Evolutionary conservation across 306 rosid genomes (phyloP).

Genomic region (Neltuma alba): DNA sequence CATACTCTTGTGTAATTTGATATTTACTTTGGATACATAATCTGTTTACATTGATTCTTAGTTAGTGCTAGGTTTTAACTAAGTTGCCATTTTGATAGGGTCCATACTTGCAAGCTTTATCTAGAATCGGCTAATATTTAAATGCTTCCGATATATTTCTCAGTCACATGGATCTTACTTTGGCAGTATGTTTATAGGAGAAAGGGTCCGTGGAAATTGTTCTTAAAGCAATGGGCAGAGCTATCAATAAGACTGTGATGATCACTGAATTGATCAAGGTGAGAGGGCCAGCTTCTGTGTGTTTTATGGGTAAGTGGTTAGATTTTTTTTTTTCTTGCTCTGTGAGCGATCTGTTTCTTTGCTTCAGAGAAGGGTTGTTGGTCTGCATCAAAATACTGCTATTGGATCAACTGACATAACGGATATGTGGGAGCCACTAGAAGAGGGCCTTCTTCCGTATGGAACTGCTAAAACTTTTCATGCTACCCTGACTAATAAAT

Average conservation of each 20-base stretch:
- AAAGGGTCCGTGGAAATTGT: constrained; percentile 72
- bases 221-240: constrained; percentile 95
- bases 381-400: constrained; percentile 77
- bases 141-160: background rate
- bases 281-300: constrained; percentile 29
- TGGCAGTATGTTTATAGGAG: constrained; percentile 54
- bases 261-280: constrained; percentile 90
- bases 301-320: background rate
- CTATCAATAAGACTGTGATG: constrained; percentile 91
- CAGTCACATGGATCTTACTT: background rate
- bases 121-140: background rate
- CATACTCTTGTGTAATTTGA: background rate
- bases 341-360: constrained; percentile 17
- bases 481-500: constrained; percentile 7
- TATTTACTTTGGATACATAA: background rate
- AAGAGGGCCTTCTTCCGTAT: constrained; percentile 94
- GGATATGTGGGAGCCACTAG: constrained; percentile 89
- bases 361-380: constrained; percentile 83
- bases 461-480: constrained; percentile 34
- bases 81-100: background rate
- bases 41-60: background rate
- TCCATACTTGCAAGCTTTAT: constrained; percentile 14
- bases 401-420: constrained; percentile 91
- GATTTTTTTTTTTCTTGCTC: constrained; percentile 20
- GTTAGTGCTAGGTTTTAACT: background rate